Conservation (phyloP, 192 early-diverging fungal species). For the Gamsiella multidivaricata region DNA sequence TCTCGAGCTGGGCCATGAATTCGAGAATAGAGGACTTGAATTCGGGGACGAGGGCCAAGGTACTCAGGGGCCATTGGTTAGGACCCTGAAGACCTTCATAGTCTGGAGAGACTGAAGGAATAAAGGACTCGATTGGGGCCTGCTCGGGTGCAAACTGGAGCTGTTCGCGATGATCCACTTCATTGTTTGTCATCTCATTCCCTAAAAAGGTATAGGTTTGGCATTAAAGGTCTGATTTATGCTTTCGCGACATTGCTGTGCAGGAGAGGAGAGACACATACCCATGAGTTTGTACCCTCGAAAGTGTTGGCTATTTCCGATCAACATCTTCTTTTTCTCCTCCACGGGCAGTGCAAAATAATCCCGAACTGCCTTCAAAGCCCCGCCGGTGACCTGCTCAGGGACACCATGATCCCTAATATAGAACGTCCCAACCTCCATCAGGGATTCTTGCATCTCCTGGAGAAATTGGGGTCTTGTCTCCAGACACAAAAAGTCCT, state of each 20-base stretch:
- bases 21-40: constrained; percentile 57
- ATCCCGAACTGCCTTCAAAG: constrained; percentile 41
- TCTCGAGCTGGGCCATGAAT: constrained; percentile 54
- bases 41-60: constrained; percentile 46
- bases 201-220: too few species aligned
- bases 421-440: constrained; percentile 67
- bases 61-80: constrained; percentile 66
- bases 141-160: constrained; percentile 67
- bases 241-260: too few species aligned
- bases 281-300: constrained; percentile 64
- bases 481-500: constrained; percentile 18
- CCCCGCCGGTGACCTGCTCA: neutral
- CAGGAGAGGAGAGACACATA: too few species aligned
- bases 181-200: constrained; percentile 38
- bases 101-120: constrained; percentile 28
- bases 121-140: constrained; percentile 3
- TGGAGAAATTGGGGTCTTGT: constrained; percentile 50
- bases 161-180: constrained; percentile 62
- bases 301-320: constrained; percentile 67
- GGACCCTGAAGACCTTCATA: constrained; percentile 65
- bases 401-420: constrained; percentile 60
- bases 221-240: too few species aligned
- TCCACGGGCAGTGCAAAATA: constrained; percentile 65
- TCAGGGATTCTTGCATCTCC: constrained; percentile 59
- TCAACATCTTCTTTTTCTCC: constrained; percentile 64